phyloP scores from a whole-genome alignment of 306 rosid genomes.

The Dryas octopetala region DNA sequence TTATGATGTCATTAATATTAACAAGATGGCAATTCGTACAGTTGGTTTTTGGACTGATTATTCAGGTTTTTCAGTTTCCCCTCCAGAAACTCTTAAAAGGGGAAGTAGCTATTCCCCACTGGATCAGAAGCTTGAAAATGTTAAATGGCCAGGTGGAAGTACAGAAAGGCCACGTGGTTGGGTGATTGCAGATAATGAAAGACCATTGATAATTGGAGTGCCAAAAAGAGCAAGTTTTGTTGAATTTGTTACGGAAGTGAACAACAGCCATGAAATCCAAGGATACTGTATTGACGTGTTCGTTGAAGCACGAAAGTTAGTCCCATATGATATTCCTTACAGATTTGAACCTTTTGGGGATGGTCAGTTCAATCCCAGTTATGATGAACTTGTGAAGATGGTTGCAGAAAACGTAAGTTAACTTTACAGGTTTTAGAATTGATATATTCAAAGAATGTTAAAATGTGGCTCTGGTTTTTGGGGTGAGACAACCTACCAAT shows the following conservation, averaged over 20 bases:
- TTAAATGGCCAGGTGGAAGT: conserved; percentile 90
- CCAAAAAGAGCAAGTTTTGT: conserved; percentile 84
- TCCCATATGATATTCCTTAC: conserved; percentile 79
- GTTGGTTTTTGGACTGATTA: conserved; percentile 79
- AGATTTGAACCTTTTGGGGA: conserved; percentile 66
- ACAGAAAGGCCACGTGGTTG: conserved; percentile 85
- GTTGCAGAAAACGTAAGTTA: conserved; percentile 62
- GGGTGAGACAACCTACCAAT: conserved; percentile 13
- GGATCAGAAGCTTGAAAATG: conserved; percentile 63
- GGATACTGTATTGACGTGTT: conserved; percentile 88
- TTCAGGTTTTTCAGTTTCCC: conserved; percentile 68
- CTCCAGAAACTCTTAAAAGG: conserved; percentile 47
- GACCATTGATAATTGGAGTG: conserved; percentile 83
- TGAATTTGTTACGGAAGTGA: conserved; percentile 67
- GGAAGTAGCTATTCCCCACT: conserved; percentile 24
- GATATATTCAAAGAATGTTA: conserved; percentile 6
- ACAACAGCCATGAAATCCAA: conserved; percentile 38
- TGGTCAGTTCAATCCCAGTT: conserved; percentile 74
- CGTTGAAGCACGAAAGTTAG: conserved; percentile 54
- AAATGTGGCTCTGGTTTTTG: conserved; percentile 1
- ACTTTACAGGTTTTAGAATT: conserved; percentile 6
- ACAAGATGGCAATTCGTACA: conserved; percentile 35
- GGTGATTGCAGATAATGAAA: conserved; percentile 70
- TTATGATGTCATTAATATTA: conserved; percentile 77
- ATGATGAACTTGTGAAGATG: conserved; percentile 61